These are phyloP conservation scores for Lactuca sativa DNA, from an alignment of 129 eudicot species.

Conservation along the genomic window DNA sequence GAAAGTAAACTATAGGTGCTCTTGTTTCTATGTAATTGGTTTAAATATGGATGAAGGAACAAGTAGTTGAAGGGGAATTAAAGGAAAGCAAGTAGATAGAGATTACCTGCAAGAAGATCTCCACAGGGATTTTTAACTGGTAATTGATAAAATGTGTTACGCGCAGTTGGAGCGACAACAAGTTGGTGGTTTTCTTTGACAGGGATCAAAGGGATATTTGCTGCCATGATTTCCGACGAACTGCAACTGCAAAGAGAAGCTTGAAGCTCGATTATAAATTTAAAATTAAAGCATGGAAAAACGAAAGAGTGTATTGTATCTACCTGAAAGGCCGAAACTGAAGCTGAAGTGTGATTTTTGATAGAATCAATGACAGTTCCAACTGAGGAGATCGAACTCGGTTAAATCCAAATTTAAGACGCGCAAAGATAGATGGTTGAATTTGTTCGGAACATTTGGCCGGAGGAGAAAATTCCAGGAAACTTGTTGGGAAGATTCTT, in stretches of 20 bases:
- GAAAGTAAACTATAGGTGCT: neutral
- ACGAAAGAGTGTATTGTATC: neutral
- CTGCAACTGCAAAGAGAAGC: neutral
- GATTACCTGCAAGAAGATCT: constrained; percentile 1
- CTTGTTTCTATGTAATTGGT: neutral
- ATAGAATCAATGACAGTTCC: neutral
- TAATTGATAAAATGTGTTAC: neutral
- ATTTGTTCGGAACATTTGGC: neutral
- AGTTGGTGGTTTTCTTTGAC: neutral
- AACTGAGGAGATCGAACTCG: neutral
- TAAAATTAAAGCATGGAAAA: neutral
- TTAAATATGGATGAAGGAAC: neutral
- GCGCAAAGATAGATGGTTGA: neutral
- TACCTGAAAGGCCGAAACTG: neutral
- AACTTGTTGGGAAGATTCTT: neutral
- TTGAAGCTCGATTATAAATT: neutral
- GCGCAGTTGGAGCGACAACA: neutral
- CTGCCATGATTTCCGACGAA: neutral
- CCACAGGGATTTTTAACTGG: neutral
- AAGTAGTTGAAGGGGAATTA: neutral
- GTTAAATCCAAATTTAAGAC: neutral
- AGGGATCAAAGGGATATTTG: neutral
- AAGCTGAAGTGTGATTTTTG: neutral
- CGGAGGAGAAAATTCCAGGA: neutral
- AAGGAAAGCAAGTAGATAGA: neutral